phyloP scores from a whole-genome alignment of 306 rosid species.

The Ziziphus jujuba region DNA sequence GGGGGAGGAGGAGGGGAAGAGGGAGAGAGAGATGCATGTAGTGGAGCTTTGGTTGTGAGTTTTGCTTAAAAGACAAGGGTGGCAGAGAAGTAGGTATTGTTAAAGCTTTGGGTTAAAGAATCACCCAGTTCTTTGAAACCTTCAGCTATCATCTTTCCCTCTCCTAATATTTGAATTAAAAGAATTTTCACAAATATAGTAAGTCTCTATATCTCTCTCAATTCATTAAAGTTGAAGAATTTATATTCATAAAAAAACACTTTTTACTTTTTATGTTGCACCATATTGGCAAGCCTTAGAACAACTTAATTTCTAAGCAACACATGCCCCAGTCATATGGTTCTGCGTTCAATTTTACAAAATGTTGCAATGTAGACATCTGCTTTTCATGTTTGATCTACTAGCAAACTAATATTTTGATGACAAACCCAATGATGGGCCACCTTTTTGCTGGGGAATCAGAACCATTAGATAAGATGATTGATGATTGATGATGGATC shows the following conservation, averaged over 20 bases:
- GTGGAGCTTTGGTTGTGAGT: slow-evolving; percentile 59
- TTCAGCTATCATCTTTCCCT: slow-evolving; percentile 33
- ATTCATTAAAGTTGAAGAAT: slow-evolving; percentile 47
- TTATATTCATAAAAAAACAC: slow-evolving; percentile 40
- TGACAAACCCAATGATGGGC: slow-evolving; percentile 7
- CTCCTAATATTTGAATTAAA: slow-evolving; percentile 35
- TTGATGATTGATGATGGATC: neutral
- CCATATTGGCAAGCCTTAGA: slow-evolving; percentile 18
- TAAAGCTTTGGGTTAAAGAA: slow-evolving; percentile 81
- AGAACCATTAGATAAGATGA: slow-evolving; percentile 1
- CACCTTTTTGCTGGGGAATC: slow-evolving; percentile 3
- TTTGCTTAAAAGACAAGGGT: slow-evolving; percentile 94
- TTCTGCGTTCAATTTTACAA: slow-evolving; percentile 12
- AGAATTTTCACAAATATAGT: neutral
- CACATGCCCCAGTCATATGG: slow-evolving; percentile 24
- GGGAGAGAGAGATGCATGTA: slow-evolving; percentile 27
- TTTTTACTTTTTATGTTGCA: slow-evolving; percentile 31
- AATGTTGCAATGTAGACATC: slow-evolving; percentile 9
- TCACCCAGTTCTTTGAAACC: slow-evolving; percentile 41
- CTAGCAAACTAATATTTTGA: slow-evolving; percentile 3
- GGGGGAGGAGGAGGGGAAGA: slow-evolving; percentile 21
- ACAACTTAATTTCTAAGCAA: slow-evolving; percentile 74
- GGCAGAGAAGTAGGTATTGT: slow-evolving; percentile 62
- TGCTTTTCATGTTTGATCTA: slow-evolving; percentile 14
- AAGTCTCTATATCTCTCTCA: neutral